Evolutionary conservation across 2,329 filamentous ascomycete species (phyloP).

Genomic region (Penicillium sp.): DNA sequence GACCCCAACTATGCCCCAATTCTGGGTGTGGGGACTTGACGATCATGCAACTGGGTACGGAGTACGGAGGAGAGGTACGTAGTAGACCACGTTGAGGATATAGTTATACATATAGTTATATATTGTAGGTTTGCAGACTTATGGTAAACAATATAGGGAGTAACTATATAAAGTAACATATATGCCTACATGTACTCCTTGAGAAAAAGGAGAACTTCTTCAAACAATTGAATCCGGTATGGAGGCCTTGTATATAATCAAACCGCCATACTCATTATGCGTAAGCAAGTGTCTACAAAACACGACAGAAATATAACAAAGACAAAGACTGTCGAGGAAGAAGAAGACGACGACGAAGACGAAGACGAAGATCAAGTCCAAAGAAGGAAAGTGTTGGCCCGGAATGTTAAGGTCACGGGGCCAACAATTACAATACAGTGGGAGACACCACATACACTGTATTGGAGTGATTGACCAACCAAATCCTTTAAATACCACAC

Average conservation of each 20-base stretch:
- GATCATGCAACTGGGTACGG: not conserved
- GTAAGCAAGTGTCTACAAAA: not conserved
- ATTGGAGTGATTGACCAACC: constrained; percentile 6
- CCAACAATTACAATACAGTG: constrained; percentile 12
- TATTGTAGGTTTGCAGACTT: not conserved
- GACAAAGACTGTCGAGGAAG: not conserved
- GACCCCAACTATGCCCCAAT: constrained; percentile 1
- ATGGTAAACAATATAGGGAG: not conserved
- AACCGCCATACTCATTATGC: too few species aligned
- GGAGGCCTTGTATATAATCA: not conserved
- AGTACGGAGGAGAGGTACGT: not conserved
- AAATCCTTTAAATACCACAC: not conserved
- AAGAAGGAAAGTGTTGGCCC: not conserved
- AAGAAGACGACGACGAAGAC: too few species aligned
- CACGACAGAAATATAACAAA: not conserved
- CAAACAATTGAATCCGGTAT: not conserved
- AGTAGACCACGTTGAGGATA: not conserved
- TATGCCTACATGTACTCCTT: not conserved
- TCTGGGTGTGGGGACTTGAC: constrained; percentile 1
- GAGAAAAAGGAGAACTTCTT: not conserved
- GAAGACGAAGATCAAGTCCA: not conserved
- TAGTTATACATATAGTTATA: not conserved
- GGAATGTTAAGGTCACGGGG: constrained; percentile 14
- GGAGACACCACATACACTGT: not conserved
- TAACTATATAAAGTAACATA: not conserved